Base-by-base conservation (phyloP, 805 yeast species). In the Wickerhamiella shivajii region DNA sequence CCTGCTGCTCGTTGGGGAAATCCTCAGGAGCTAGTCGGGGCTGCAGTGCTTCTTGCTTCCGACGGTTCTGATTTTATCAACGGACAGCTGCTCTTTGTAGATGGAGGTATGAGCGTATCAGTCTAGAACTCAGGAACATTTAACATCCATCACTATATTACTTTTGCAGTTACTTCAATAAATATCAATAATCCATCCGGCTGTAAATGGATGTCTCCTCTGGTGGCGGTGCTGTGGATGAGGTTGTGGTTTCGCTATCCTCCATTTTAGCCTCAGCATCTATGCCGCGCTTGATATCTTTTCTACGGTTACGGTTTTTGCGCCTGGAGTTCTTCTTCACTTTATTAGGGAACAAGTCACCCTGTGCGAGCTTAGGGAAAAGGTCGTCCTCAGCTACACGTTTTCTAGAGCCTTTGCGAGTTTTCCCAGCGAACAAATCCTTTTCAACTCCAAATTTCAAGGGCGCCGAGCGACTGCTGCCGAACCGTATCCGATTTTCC, bases 291-390 rank as follows among this genome's bases (percentile, higher is more conserved):
- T 20, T 12, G 29, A 15, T 5, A 13, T 16, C 18, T 16, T 16
- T 26, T 10, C 3, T 15, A 18, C 18, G 12, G 3, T 34, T 24
- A 18, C 34, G 25, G 23, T 26, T 24, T 24, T 36, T 33, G n/a
- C 33, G 29, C 10, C 42, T 25, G 10, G 44, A 37, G 10, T 37
- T 27, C 13, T 41, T 12, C 19, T 40, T 45, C 29, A 50, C 43
- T 34, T 46, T 51, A 27, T 47, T 44, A n/a, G 62, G 60, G 41
- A 56, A 55, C 39, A 58, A 50, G 41, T 61, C 67, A 19, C 52
- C 60, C 13, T 18, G 18, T 15, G 25, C 25, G 11, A 31, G 24
- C 10, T 31, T 28, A 4, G 34, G 34, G 18, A 31, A 31, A 13
- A 31, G 25, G 18, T 31, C 34, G 20, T 31, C 34, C 7, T 8